Base-by-base conservation (phyloP, 108 stramenopile species). In the Conticribra weissflogii region DNA sequence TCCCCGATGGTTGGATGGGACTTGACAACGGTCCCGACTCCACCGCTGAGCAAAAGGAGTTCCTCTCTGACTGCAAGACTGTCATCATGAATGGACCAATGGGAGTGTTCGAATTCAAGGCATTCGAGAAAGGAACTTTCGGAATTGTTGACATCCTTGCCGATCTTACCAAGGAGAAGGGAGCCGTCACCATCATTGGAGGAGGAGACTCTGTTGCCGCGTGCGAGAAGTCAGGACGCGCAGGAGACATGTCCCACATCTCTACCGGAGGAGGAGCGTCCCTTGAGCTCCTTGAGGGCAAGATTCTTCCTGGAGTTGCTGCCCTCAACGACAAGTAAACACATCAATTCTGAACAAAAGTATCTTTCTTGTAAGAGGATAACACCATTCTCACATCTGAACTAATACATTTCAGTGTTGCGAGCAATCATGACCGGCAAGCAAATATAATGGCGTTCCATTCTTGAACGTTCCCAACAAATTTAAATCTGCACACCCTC, bases 1-100 rank as follows among this genome's bases (percentile, higher is more conserved):
- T 99, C 83, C 98, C 98, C 53, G 98, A 96, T 48, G 98, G 96
- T 29, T 99, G 99, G 99, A 98, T 98, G 98, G 99, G 99, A 68
- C 92, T 99, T 63, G 99, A 99, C 85, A 96, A 97, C 75, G 98
- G 98, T 28, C 96, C 97, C 24, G 82, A 87, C 30, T 86, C 97
- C 60, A 91, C 88, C 67, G 75, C 81, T 56, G 81, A 79, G 59
- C 95, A 97, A 68, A 91, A 96, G 76, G 93, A 95, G 51, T 93
- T 87, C 64, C 81, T 98, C 36, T 74, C 86, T 41, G 69, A 79
- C 61, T 96, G 96, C 88, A 92, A 97, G 83, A 98, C 97, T 45
- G 82, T 98, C 79, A 94, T 98, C 85, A 98, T 97, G 98, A 99
- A 99, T 87, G 99, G 99, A 68, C 98, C 99, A 54, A 96, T 97